Base-by-base conservation (phyloP, 257 asterid species). In the Solanum tarapatanum region DNA sequence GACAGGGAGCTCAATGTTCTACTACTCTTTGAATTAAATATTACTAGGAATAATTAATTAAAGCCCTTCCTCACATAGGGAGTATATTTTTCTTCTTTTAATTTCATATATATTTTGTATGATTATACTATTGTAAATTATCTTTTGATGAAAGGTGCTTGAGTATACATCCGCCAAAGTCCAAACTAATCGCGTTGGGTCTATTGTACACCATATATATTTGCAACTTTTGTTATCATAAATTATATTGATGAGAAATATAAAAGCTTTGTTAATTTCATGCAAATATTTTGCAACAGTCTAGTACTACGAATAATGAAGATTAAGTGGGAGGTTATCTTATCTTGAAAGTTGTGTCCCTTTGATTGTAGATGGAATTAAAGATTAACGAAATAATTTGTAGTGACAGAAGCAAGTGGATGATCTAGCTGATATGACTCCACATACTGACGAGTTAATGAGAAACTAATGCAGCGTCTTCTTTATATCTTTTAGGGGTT, bases 1-100 rank as follows among this genome's bases (percentile, higher is more conserved):
- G 30, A 76, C 98, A 92, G 55, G 98, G 95, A 14, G 91, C 95
- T 69, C 91, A 89, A 89, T 96, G 99, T 77, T 97, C 99, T 41
- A 95, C 97, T 23, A 82, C 93, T 0, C 89, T 95, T 43, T 96
- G 94, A 96, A 33, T 43, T 11, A 48, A 26, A 45, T 26, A 37
- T 7, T 83, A 17, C 26, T 5, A 32, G 14, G 0, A 73, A 72
- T 70, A 32, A 28, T 6, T 64, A 64, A 62, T 62, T 24, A 66
- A 2, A 14, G 19, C 16, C 45, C 32, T 48, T 8, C 19, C 16
- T 55, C 86, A 55, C 30, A 12, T 68, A 28, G 75, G 75, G 6
- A 72, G 16, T 17, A 14, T 82, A 51, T 45, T 23, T 35, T 74
- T 73, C 39, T 69, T 32, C n/a, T 32, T 32, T 72, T 72, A 28